Conservation (phyloP, 192 early-diverging fungal genomes). For the Coemansia sp. region DNA sequence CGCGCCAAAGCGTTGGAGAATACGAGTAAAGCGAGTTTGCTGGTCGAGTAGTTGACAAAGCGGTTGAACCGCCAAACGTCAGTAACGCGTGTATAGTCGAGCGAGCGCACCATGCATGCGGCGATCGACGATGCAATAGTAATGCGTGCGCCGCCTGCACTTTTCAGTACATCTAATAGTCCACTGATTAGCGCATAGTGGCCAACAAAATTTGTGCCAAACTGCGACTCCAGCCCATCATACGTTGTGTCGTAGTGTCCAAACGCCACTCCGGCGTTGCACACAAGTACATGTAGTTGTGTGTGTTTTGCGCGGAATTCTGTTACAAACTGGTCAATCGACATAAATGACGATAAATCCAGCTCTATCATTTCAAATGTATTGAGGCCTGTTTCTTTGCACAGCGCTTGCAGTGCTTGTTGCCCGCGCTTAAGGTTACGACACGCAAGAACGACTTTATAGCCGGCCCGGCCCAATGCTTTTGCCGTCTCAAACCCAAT, state of each 20-base stretch:
- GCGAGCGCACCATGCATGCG: constrained; percentile 40
- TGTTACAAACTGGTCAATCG: constrained; percentile 42
- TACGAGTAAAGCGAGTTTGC: constrained; percentile 59
- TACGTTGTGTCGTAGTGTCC: constrained; percentile 60
- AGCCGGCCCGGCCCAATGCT: constrained; percentile 59
- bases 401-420: constrained; percentile 13
- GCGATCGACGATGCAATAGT: constrained; percentile 56
- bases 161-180: constrained; percentile 47
- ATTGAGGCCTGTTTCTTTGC: constrained; percentile 21
- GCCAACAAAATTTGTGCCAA: constrained; percentile 65
- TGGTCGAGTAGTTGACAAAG: constrained; percentile 58
- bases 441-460: constrained; percentile 52
- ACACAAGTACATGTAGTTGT: constrained; percentile 40
- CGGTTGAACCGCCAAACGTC: constrained; percentile 54
- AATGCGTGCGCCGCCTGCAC: constrained; percentile 43
- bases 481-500: constrained; percentile 61
- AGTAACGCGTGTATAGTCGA: constrained; percentile 52
- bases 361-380: constrained; percentile 45
- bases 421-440: constrained; percentile 34
- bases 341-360: constrained; percentile 57
- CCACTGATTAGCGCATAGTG: constrained; percentile 57
- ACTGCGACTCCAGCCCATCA: constrained; percentile 64
- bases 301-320: constrained; percentile 25
- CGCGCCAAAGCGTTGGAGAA: constrained; percentile 55
- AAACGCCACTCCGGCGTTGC: constrained; percentile 64